A percentile compares a stretch with the other conserved stretches of the same genome.
Evolutionary conservation across 1,139 yeast species (phyloP).

Genomic region (Geotrichum bryndzae): DNA sequence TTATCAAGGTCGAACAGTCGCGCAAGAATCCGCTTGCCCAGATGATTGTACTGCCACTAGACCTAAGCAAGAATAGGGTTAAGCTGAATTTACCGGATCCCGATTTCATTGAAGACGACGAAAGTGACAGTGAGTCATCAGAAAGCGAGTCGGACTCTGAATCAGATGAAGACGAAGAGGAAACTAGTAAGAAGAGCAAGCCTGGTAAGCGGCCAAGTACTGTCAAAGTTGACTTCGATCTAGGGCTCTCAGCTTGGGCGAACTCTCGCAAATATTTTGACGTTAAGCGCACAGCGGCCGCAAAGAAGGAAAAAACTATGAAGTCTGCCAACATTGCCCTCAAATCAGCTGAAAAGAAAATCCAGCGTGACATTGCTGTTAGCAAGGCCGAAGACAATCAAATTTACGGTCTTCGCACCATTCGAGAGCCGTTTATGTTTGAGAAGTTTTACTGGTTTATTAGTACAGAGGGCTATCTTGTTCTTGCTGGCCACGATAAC

Average conservation of each 20-base stretch:
- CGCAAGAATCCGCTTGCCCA: constrained; percentile 62
- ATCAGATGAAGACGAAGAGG: constrained; percentile 35
- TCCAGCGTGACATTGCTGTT: constrained; percentile 63
- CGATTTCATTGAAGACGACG: constrained; percentile 32
- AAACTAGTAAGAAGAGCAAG: constrained; percentile 19
- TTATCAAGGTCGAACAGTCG: constrained; percentile 62
- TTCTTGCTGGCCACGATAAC: constrained; percentile 80
- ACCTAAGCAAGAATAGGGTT: constrained; percentile 64
- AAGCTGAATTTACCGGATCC: constrained; percentile 52
- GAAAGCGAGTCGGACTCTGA: constrained; percentile 35
- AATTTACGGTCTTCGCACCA: constrained; percentile 46
- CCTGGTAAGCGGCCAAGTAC: constrained; percentile 25
- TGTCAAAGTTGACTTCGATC: constrained; percentile 59
- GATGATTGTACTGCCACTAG: constrained; percentile 60
- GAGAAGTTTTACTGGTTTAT: constrained; percentile 93
- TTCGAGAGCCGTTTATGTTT: constrained; percentile 79
- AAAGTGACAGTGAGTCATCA: constrained; percentile 30
- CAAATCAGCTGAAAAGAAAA: constrained; percentile 76
- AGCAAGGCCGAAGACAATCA: constrained; percentile 61
- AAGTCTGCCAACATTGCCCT: constrained; percentile 73
- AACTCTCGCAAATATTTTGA: constrained; percentile 86
- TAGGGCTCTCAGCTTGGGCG: constrained; percentile 73
- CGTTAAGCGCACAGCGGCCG: constrained; percentile 66
- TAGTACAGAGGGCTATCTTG: constrained; percentile 80
- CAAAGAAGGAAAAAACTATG: constrained; percentile 76